Evolutionary conservation across 1,284 basidiomycete species (phyloP).

Genomic region (Lentinula novae-zelandiae): DNA sequence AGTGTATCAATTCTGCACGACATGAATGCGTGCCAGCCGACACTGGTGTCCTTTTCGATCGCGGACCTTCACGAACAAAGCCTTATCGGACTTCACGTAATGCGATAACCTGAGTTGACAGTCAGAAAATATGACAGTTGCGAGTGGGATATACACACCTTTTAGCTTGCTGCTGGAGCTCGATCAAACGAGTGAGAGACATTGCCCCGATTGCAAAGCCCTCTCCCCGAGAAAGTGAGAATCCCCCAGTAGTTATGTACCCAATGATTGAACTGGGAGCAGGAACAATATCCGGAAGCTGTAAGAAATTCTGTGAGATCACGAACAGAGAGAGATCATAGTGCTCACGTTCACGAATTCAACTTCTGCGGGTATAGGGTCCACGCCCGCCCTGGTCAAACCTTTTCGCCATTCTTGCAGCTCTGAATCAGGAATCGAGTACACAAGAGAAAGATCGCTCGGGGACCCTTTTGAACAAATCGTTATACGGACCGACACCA

Average conservation of each 20-base stretch:
- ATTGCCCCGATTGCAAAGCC: slow-evolving; percentile 75
- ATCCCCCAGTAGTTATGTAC: slow-evolving; percentile 77
- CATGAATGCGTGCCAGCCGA: slow-evolving; percentile 36
- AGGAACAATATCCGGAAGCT: slow-evolving; percentile 46
- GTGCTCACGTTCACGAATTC: not conserved
- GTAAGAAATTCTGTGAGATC: slow-evolving; percentile 5
- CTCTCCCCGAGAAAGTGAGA: slow-evolving; percentile 70
- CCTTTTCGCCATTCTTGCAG: slow-evolving; percentile 39
- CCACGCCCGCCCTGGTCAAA: slow-evolving; percentile 19
- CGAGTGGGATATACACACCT: slow-evolving; percentile 33
- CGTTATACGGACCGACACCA: slow-evolving; percentile 62
- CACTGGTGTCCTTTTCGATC: slow-evolving; percentile 42
- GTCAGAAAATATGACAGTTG: not conserved
- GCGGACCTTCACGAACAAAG: slow-evolving; percentile 43
- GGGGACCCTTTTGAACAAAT: slow-evolving; percentile 70
- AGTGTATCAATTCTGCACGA: slow-evolving; percentile 21
- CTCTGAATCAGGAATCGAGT: slow-evolving; percentile 53
- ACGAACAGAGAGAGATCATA: not conserved
- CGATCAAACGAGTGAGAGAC: slow-evolving; percentile 50
- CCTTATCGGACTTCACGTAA: slow-evolving; percentile 5
- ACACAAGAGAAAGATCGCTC: slow-evolving; percentile 70
- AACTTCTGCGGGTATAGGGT: slow-evolving; percentile 21
- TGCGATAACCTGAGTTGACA: not conserved
- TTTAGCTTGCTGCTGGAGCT: slow-evolving; percentile 45
- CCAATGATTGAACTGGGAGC: slow-evolving; percentile 56